Base-by-base conservation (phyloP, 2,329 filamentous ascomycete genomes). In the Fusarium sp. region DNA sequence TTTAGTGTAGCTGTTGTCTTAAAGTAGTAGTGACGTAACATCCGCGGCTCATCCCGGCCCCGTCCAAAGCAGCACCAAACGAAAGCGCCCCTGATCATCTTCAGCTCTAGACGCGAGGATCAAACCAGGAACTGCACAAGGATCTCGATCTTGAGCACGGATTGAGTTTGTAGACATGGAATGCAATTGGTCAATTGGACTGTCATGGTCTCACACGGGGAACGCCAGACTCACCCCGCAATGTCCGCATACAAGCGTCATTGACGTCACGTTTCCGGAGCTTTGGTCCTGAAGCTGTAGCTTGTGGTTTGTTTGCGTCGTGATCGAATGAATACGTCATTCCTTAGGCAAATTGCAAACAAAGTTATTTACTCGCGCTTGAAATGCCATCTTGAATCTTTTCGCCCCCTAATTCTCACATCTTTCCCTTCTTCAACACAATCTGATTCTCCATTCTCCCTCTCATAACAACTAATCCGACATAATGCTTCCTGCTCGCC, bases 401-500 rank as follows among this genome's bases (percentile, higher is more conserved):
- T 36, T 20, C 59, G 10, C 41, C 53, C 33, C 44, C 42, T 56
- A 44, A 56, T 30, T 22, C 53, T 41, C n/a, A 39, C 39, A 65
- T 39, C 38, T 20, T 36, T 35, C 47, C 39, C 45, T 30, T 56
- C 51, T 26, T 26, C 47, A 59, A 33, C 20, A 57, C 31, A 65
- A 20, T n/a, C 18, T 50, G n/a, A 42, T 50, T 61, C 61, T 20
- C 28, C 44, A 39, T 51, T 31, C n/a, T 47, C 31, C 36, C 18
- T 30, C 33, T 20, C 20, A 48, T 15, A 56, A 31, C 16, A 56
- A 31, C 22, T 20, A 61, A 47, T 22, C 31, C 38, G 45, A 36
- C 63, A 75, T 53, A 44, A 82, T 82, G 80, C 78, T 81, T 48
- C 36, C 79, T 56, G 70, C 79, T 48, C 78, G 79, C 60, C 78